Evolutionary conservation across 1,139 yeast genomes (phyloP).

Genomic region (Meyerozyma carpophila): DNA sequence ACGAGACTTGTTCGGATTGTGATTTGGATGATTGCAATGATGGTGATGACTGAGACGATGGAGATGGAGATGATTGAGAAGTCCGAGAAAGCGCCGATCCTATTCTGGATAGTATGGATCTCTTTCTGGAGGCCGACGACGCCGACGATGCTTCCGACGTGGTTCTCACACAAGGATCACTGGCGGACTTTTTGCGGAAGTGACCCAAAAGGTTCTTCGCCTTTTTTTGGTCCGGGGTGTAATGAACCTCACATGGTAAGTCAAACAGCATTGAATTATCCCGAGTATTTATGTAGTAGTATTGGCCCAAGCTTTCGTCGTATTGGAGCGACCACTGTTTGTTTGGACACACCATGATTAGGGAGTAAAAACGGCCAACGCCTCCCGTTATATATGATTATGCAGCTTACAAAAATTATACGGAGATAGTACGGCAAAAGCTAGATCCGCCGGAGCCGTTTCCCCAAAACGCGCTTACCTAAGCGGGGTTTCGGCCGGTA

Average conservation of each 20-base stretch:
- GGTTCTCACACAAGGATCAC: neutral
- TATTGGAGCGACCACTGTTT: constrained; percentile 17
- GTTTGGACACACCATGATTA: neutral
- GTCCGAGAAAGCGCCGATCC: constrained; percentile 11
- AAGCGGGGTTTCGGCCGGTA: neutral
- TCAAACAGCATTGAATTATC: constrained; percentile 34
- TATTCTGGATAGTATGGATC: constrained; percentile 10
- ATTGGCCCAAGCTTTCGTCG: constrained; percentile 30
- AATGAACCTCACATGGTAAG: constrained; percentile 36
- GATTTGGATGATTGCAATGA: too few species aligned
- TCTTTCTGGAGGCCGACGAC: constrained; percentile 2
- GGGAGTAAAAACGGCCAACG: neutral
- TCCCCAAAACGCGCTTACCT: neutral
- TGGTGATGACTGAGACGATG: neutral
- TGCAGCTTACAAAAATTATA: neutral
- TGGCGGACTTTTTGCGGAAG: neutral
- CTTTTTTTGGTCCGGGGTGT: constrained; percentile 6
- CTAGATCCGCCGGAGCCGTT: neutral
- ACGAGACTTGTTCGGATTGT: too few species aligned
- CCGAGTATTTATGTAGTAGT: constrained; percentile 29
- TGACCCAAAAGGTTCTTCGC: neutral
- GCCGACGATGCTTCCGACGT: neutral
- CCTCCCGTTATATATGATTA: neutral
- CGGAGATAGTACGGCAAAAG: neutral
- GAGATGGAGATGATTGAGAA: neutral